These are phyloP conservation scores for Saksenaea oblongispora DNA, from an alignment of 371 early-diverging fungal genomes.

Conservation along the genomic window DNA sequence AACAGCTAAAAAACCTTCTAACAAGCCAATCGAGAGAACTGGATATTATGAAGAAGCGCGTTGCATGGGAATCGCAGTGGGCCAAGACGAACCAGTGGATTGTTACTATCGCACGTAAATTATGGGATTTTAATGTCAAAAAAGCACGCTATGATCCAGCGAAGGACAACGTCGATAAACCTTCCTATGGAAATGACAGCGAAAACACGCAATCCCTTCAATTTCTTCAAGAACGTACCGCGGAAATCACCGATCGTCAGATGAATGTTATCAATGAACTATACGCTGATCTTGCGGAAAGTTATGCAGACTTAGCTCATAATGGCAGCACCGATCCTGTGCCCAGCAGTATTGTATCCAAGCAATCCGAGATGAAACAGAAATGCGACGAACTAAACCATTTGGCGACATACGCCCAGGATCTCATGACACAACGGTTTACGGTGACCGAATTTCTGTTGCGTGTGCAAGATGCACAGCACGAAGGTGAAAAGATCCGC, in stretches of 20 bases:
- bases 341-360: slow-evolving; percentile 21
- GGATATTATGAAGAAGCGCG: slow-evolving; percentile 31
- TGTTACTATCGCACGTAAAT: slow-evolving; percentile 37
- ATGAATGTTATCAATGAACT: slow-evolving; percentile 4
- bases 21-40: slow-evolving; percentile 23
- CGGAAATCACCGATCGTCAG: slow-evolving; percentile 26
- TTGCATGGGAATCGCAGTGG: slow-evolving; percentile 43
- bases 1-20: slow-evolving; percentile 24
- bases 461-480: slow-evolving; percentile 41
- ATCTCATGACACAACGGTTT: slow-evolving; percentile 39
- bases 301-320: not conserved
- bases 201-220: slow-evolving; percentile 37
- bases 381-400: slow-evolving; percentile 30
- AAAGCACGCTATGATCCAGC: slow-evolving; percentile 43
- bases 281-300: slow-evolving; percentile 5
- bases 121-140: slow-evolving; percentile 46
- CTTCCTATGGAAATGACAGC: slow-evolving; percentile 33
- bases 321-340: not conserved
- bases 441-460: slow-evolving; percentile 40
- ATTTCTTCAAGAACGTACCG: slow-evolving; percentile 32
- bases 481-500: slow-evolving; percentile 44
- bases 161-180: slow-evolving; percentile 36
- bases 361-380: slow-evolving; percentile 29
- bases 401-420: slow-evolving; percentile 29
- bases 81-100: slow-evolving; percentile 39